Percentiles rank a stretch among this genome's conserved stretches.
These are phyloP conservation scores for Epichloe aotearoae DNA, from an alignment of 2,329 filamentous ascomycete species.

Conservation along the genomic window DNA sequence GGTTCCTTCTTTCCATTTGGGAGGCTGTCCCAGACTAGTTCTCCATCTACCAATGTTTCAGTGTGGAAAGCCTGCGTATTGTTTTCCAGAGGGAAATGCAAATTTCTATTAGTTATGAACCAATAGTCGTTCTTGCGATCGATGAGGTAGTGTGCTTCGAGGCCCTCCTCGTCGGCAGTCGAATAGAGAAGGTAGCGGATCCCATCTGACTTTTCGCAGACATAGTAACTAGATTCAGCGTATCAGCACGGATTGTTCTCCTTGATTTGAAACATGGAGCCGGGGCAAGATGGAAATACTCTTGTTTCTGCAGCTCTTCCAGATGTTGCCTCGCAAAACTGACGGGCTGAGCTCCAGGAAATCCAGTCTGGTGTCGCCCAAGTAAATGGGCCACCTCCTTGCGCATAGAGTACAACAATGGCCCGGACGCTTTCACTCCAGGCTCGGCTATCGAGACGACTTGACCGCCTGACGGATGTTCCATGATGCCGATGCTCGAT, in stretches of 20 bases:
- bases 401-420: constrained; percentile 49
- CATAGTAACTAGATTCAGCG: constrained; percentile 59
- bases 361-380: constrained; percentile 51
- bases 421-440: constrained; percentile 51
- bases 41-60: constrained; percentile 78
- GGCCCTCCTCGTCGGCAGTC: constrained; percentile 45
- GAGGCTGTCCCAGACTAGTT: constrained; percentile 76
- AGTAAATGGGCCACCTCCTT: constrained; percentile 64
- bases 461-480: constrained; percentile 16
- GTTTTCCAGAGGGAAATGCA: constrained; percentile 68
- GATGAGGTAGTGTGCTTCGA: constrained; percentile 78
- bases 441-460: constrained; percentile 44
- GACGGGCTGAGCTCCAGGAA: constrained; percentile 89
- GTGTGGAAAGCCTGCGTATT: constrained; percentile 58
- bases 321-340: constrained; percentile 77
- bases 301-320: constrained; percentile 63
- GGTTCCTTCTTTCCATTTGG: constrained; percentile 54
- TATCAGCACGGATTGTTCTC: constrained; percentile 4
- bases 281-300: constrained; percentile 35
- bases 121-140: constrained; percentile 98
- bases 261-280: background rate
- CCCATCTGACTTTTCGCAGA: constrained; percentile 97
- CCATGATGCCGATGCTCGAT: constrained; percentile 13
- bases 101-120: constrained; percentile 52
- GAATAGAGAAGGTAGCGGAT: constrained; percentile 92